phyloP scores from a whole-genome alignment of 2,329 filamentous ascomycete species.

The Orbilia ellipsospora region DNA sequence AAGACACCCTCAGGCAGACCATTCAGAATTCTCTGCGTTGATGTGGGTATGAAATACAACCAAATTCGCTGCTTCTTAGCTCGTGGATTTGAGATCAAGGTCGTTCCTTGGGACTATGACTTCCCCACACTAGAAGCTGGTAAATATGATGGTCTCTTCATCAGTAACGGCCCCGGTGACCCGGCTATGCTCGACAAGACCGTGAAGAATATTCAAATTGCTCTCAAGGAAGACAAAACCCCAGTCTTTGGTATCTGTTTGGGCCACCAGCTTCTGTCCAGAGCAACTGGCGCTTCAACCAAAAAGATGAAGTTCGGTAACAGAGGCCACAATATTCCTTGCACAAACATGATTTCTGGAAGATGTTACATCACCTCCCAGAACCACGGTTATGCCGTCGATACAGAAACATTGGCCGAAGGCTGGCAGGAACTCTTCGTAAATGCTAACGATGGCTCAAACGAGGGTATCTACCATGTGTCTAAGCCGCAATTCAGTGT shows the following conservation, averaged over 20 bases:
- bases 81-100: constrained; percentile 90
- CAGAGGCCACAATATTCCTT: constrained; percentile 97
- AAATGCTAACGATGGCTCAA: constrained; percentile 97
- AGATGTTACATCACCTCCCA: constrained; percentile 99
- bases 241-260: constrained; percentile 97
- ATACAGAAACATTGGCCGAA: constrained; percentile 77
- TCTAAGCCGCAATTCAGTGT: constrained; percentile 95
- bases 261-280: constrained; percentile 90
- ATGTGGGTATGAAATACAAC: constrained; percentile 98
- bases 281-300: constrained; percentile 85
- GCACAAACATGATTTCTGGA: constrained; percentile 92
- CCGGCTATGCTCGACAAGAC: constrained; percentile 85
- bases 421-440: constrained; percentile 96
- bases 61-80: constrained; percentile 92
- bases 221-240: constrained; percentile 80
- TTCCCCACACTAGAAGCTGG: constrained; percentile 80
- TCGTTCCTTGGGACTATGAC: constrained; percentile 96
- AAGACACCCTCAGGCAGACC: constrained; percentile 88
- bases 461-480: constrained; percentile 93
- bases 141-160: constrained; percentile 94
- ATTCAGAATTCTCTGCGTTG: constrained; percentile 88
- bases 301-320: constrained; percentile 99
- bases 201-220: constrained; percentile 79
- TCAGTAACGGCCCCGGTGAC: constrained; percentile 97
- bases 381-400: constrained; percentile 96